phyloP scores from a whole-genome alignment of 768 basidiomycete species.

The Pleurotus djamor region DNA sequence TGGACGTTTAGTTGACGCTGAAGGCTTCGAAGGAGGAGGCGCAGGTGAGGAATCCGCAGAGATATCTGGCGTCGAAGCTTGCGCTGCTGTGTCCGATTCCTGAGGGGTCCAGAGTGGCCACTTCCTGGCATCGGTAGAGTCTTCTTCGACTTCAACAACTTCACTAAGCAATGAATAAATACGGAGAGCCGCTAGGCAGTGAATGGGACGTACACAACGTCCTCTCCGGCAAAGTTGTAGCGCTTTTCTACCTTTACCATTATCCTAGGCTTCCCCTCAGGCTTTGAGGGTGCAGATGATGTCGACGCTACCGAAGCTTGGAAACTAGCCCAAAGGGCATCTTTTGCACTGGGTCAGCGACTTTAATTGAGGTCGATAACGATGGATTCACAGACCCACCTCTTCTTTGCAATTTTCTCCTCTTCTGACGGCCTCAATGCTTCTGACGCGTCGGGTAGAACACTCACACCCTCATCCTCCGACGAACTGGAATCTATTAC shows the following conservation, averaged over 20 bases:
- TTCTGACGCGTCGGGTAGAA: conserved; percentile 29
- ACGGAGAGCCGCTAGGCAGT: background rate
- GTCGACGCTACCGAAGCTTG: conserved; percentile 53
- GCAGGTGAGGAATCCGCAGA: conserved; percentile 9
- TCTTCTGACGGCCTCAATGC: conserved; percentile 22
- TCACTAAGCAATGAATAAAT: conserved; percentile 44
- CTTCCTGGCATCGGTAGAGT: conserved; percentile 71
- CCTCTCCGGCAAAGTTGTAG: conserved; percentile 77
- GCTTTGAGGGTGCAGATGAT: conserved; percentile 12
- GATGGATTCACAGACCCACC: conserved; percentile 24
- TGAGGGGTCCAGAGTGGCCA: conserved; percentile 59
- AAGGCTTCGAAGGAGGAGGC: conserved; percentile 18
- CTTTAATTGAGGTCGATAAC: conserved; percentile 1
- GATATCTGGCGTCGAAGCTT: conserved; percentile 4
- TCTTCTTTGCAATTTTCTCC: conserved; percentile 42
- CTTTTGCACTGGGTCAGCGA: conserved; percentile 44
- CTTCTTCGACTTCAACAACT: conserved; percentile 68
- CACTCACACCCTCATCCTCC: conserved; percentile 30
- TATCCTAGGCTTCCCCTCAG: conserved; percentile 23
- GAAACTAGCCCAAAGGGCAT: conserved; percentile 67
- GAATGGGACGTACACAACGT: conserved; percentile 54
- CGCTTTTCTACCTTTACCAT: conserved; percentile 68
- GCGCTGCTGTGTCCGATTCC: conserved; percentile 4
- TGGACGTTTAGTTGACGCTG: conserved; percentile 35
- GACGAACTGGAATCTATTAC: conserved; percentile 33